Conservation (phyloP, 2,329 filamentous ascomycete species). For the Pseudopyrenochaeta lycopersici region DNA sequence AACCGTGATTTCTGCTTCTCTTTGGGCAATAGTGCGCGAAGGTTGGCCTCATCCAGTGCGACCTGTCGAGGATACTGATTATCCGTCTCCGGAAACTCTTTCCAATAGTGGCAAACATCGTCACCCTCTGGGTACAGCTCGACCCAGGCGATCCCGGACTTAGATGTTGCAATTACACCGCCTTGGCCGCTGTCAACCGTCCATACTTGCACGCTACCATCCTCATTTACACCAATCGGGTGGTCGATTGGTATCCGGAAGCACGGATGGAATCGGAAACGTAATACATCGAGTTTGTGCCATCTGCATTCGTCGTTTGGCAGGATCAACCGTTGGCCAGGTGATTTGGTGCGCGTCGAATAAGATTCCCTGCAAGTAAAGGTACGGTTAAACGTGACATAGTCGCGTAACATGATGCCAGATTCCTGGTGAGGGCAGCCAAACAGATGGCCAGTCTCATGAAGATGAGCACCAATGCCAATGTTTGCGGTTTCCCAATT, state of each 20-base stretch:
- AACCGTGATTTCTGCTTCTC: conserved; percentile 76
- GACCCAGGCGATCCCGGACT: conserved; percentile 83
- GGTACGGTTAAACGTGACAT: conserved; percentile 81
- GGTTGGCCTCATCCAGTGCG: conserved; percentile 75
- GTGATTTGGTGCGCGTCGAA: conserved; percentile 85
- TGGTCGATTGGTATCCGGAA: conserved; percentile 85
- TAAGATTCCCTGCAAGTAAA: conserved; percentile 85
- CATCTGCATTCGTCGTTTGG: conserved; percentile 86
- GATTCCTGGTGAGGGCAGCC: conserved; percentile 89
- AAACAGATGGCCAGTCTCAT: conserved; percentile 89
- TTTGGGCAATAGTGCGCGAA: conserved; percentile 76
- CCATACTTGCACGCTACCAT: conserved; percentile 86
- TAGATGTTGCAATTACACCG: conserved; percentile 80
- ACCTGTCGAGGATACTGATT: conserved; percentile 74
- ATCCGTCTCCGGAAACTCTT: conserved; percentile 76
- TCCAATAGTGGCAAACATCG: conserved; percentile 79
- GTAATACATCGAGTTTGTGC: conserved; percentile 88
- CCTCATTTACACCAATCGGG: conserved; percentile 58
- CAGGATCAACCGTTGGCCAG: conserved; percentile 75
- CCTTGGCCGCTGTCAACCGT: conserved; percentile 80
- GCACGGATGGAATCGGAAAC: conserved; percentile 89
- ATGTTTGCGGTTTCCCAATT: conserved; percentile 97
- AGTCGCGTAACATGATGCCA: conserved; percentile 93
- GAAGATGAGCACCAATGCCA: conserved; percentile 90
- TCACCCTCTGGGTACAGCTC: conserved; percentile 86